Conservation (phyloP, 495 filamentous ascomycete species). For the Pseudomonodictys pantanalensis region DNA sequence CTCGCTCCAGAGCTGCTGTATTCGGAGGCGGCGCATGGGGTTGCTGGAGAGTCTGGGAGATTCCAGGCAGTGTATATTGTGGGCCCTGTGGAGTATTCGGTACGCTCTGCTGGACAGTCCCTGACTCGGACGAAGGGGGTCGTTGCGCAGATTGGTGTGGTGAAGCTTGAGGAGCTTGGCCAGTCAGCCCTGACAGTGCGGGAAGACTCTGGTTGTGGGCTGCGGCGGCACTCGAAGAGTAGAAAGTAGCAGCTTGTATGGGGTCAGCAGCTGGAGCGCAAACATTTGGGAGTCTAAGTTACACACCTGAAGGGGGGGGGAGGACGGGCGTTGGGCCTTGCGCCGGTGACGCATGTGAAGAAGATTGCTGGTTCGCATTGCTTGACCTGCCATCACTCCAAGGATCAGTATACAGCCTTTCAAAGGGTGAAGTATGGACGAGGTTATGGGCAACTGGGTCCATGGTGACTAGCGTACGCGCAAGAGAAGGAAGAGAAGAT, state of each 20-base stretch:
- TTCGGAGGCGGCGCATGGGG: conserved; percentile 8
- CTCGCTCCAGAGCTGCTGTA: conserved; percentile 20
- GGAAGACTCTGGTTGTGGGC: conserved; percentile 33
- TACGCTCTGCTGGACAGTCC: conserved; percentile 2
- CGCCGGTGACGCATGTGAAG: conserved; percentile 30
- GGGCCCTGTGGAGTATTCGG: conserved; percentile 20
- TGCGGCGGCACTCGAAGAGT: conserved; percentile 21
- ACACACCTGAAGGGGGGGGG: conserved; percentile 33
- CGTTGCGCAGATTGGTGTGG: conserved; percentile 26
- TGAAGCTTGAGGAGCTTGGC: conserved; percentile 26
- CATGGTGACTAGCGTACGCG: neutral
- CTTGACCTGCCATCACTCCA: conserved; percentile 6
- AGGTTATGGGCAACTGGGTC: neutral
- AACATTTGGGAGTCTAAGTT: neutral
- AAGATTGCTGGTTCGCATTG: conserved; percentile 25
- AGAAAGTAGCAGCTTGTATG: conserved; percentile 22
- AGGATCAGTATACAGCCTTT: conserved; percentile 12
- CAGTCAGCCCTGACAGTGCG: conserved; percentile 25
- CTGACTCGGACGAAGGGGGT: conserved; percentile 32
- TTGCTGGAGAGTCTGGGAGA: conserved; percentile 32
- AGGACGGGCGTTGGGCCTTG: conserved; percentile 29
- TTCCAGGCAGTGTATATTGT: conserved; percentile 28
- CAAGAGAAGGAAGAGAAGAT: neutral
- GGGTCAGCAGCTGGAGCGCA: neutral
- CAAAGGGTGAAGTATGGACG: neutral